Conservation (phyloP, 1,139 yeast genomes). For the Debaryomyces psychrophilus region DNA sequence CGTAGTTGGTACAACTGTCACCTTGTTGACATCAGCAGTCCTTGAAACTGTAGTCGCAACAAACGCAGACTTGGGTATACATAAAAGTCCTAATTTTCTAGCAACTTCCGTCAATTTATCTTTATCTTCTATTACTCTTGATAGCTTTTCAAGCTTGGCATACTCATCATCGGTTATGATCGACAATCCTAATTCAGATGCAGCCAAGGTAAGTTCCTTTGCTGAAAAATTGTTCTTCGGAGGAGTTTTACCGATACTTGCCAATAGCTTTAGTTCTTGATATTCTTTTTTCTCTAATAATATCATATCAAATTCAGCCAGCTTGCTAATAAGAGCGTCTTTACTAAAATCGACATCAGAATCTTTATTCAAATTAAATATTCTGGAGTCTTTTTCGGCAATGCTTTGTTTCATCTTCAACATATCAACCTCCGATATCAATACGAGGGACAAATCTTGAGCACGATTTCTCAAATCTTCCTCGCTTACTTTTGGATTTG, state of each 20-base stretch:
- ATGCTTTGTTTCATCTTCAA: constrained; percentile 34
- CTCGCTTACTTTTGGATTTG: constrained; percentile 15
- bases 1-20: constrained; percentile 63
- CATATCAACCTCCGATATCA: constrained; percentile 31
- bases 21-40: constrained; percentile 57
- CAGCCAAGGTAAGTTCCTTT: constrained; percentile 22
- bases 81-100: constrained; percentile 47
- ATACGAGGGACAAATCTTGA: constrained; percentile 17
- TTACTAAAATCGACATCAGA: constrained; percentile 22
- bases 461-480: constrained; percentile 22
- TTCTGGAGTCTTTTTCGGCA: constrained; percentile 37
- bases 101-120: constrained; percentile 37
- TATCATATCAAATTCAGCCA: constrained; percentile 46
- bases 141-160: constrained; percentile 22
- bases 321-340: constrained; percentile 32
- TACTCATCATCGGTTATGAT: constrained; percentile 45
- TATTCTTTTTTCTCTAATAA: constrained; percentile 34
- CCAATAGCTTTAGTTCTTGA: constrained; percentile 25
- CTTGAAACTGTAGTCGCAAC: constrained; percentile 62
- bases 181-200: constrained; percentile 38
- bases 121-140: constrained; percentile 25
- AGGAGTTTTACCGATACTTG: constrained; percentile 16
- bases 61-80: constrained; percentile 58
- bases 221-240: constrained; percentile 19
- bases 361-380: constrained; percentile 27